These are phyloP conservation scores for Brassica incana DNA, from an alignment of 345 rosid species.

Conservation along the genomic window DNA sequence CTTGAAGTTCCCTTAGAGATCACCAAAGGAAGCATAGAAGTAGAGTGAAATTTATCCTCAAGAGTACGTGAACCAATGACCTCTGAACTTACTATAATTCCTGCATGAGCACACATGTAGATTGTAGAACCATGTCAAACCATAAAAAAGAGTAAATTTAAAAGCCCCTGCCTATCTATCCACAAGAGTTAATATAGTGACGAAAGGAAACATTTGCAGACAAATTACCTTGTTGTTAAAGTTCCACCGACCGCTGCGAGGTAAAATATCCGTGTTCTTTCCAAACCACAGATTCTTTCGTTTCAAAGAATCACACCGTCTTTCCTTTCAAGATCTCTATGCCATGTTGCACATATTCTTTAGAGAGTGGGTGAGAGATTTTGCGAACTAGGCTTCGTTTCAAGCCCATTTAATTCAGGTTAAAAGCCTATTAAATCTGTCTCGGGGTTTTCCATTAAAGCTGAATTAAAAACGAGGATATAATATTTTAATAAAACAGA, in stretches of 20 bases:
- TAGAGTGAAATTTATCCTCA: no score
- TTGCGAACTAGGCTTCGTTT: not conserved
- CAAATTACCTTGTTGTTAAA: not conserved
- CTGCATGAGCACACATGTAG: not conserved
- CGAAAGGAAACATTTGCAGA: not conserved
- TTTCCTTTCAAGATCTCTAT: not conserved
- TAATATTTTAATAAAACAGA: no score
- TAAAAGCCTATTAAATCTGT: not conserved
- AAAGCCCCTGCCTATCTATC: not conserved
- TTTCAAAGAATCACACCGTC: no score
- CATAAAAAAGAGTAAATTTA: not conserved
- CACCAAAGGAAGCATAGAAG: not conserved
- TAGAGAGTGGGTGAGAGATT: not conserved
- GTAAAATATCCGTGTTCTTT: not conserved
- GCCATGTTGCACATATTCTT: no score
- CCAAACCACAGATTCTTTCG: not conserved
- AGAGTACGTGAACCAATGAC: no score
- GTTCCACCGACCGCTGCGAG: not conserved
- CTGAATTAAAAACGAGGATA: no score
- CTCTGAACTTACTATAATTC: no score
- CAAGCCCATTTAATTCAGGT: not conserved
- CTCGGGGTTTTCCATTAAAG: no score
- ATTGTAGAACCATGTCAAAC: not conserved
- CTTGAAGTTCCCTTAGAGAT: slow-evolving; percentile 74
- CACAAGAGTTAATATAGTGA: no score